Base-by-base conservation (phyloP, 2,329 filamentous ascomycete species). In the Cladophialophora yegresii region DNA sequence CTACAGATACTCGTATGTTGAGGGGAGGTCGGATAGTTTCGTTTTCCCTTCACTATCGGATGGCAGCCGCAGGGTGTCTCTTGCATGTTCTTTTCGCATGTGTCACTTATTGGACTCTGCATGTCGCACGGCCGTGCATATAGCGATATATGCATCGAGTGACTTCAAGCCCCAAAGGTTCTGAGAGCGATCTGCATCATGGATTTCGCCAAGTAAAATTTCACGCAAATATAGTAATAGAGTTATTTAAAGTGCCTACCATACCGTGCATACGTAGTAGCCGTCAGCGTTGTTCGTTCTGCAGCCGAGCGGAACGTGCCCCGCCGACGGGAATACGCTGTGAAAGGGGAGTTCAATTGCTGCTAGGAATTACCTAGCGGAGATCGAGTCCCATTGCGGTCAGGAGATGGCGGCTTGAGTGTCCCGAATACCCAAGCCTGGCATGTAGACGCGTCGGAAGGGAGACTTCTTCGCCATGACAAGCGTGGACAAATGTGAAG, bases 291-390 rank as follows among this genome's bases (percentile, higher is more conserved):
- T 10, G 16, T 33, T 54, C n/a, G 10, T 8, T 30, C 16, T 32
- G 13, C 51, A 54, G 32, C 51, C 51, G 51, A 28, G 51, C 51
- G 51, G 51, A 54, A 28, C 51, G 51, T 54, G 51, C 51, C 51
- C 51, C 32, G 51, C 51, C 23, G 51, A 54, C 28, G 8, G n/a
- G n/a, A n/a, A n/a, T n/a, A 28, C 8, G 13, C 13, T 5, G n/a
- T 8, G 36, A 43, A 8, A 20, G 36, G 36, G 36, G n/a, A 16
- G 8, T n/a, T 43, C 36, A 12, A 7, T 8, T 16, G 36, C 36
- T 20, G 36, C 7, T 43, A n/a, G 13, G 16, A 43, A 43, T 43
- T 16, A n/a, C 16, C 5, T 2, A 43, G 16, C 36, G 16, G 36
- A n/a, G 36, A 43, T 16, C 3, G 36, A 43, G 36, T 43, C 36